Evolutionary conservation across 257 asterid genomes (phyloP).

Genomic region (Lavandula angustifolia): DNA sequence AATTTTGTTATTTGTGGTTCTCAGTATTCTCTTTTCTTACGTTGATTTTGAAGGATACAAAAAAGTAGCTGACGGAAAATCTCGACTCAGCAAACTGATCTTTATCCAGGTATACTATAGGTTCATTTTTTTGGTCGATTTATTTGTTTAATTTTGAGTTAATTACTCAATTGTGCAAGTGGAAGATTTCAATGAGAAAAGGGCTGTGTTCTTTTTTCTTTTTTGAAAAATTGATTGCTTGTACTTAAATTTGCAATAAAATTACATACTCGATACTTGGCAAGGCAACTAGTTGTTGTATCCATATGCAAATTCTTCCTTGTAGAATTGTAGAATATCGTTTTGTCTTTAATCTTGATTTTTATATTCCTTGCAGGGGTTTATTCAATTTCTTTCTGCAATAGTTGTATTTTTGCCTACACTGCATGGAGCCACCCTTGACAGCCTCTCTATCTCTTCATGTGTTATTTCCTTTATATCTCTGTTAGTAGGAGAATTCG

Average conservation of each 20-base stretch:
- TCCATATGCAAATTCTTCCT: too few relatives aligned
- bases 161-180: too few relatives aligned
- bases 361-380: constrained; percentile 50
- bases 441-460: constrained; percentile 44
- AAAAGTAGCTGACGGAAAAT: constrained; percentile 72
- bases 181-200: too few relatives aligned
- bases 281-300: neutral
- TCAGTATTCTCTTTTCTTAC: neutral
- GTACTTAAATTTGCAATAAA: too few relatives aligned
- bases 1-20: constrained; percentile 8
- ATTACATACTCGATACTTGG: neutral
- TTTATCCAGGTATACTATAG: constrained; percentile 55
- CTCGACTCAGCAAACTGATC: constrained; percentile 58
- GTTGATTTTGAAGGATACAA: constrained; percentile 56
- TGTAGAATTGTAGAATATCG: neutral
- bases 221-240: too few relatives aligned
- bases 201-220: neutral
- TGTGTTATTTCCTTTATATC: constrained; percentile 51
- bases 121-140: neutral
- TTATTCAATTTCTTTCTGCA: constrained; percentile 52
- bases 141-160: constrained; percentile 25
- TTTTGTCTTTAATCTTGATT: neutral
- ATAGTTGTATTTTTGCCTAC: constrained; percentile 38
- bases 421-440: constrained; percentile 42
- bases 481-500: constrained; percentile 71